These are phyloP conservation scores for Xylaria cubensis DNA, from an alignment of 495 filamentous ascomycete species.

Conservation along the genomic window DNA sequence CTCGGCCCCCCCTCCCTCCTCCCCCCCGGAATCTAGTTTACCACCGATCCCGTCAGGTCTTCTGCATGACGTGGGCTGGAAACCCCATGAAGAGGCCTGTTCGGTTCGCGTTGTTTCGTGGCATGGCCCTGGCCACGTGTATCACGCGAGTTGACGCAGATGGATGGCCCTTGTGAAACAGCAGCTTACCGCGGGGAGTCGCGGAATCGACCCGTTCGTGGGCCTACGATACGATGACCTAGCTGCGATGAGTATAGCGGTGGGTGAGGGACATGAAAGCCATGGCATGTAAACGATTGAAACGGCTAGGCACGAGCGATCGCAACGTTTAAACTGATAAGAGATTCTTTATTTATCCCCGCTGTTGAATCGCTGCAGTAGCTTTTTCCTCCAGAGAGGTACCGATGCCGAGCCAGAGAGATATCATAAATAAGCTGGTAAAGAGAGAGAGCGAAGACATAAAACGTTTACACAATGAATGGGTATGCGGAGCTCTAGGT, in stretches of 20 bases:
- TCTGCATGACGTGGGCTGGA: slow-evolving; percentile 1
- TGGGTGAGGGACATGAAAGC: not conserved
- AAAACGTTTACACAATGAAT: slow-evolving; percentile 20
- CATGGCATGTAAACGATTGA: not conserved
- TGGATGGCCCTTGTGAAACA: not conserved
- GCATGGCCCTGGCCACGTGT: slow-evolving; percentile 22
- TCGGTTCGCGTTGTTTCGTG: slow-evolving; percentile 18
- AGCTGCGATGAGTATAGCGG: slow-evolving; percentile 14
- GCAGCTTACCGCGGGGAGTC: slow-evolving; percentile 9
- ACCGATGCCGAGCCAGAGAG: slow-evolving; percentile 7
- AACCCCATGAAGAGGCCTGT: not conserved
- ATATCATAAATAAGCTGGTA: slow-evolving; percentile 14
- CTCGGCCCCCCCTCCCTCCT: not conserved
- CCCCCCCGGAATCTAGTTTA: not conserved
- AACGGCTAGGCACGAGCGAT: not conserved
- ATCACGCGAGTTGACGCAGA: slow-evolving; percentile 18
- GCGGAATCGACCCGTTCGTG: slow-evolving; percentile 23
- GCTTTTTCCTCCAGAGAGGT: not conserved
- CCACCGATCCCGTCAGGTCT: slow-evolving; percentile 6
- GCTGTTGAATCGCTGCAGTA: slow-evolving; percentile 9
- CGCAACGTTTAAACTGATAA: slow-evolving; percentile 1
- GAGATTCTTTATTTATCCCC: slow-evolving; percentile 16
- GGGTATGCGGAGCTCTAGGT: not conserved
- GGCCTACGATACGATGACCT: slow-evolving; percentile 4
- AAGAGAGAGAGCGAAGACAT: not conserved